Evolutionary conservation across 305 asterid genomes (phyloP).

Genomic region (Fraxinus dipetala): DNA sequence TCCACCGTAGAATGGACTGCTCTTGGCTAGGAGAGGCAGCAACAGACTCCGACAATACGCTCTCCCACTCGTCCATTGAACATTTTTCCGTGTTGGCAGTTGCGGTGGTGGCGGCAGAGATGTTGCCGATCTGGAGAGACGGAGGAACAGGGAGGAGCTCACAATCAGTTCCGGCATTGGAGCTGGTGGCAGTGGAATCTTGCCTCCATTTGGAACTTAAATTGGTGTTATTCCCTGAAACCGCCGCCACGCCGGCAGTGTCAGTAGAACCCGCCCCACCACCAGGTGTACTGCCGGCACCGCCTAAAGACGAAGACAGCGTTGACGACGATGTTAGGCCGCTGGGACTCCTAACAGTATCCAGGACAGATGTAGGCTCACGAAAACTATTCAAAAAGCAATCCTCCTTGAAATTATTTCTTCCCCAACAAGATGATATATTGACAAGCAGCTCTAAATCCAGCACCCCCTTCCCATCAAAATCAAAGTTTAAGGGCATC

Average conservation of each 20-base stretch:
- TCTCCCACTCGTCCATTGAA: conserved; percentile 72
- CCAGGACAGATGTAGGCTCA: conserved; percentile 84
- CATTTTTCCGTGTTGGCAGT: conserved; percentile 40
- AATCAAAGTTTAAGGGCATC: conserved; percentile 94
- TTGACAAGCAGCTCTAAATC: conserved; percentile 44
- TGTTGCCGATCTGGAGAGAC: conserved; percentile 38
- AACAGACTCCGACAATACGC: conserved; percentile 55
- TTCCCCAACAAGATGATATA: conserved; percentile 24
- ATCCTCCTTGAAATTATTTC: conserved; percentile 25
- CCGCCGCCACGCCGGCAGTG: conserved; percentile 58
- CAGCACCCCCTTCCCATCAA: conserved; percentile 87
- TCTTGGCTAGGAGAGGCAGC: conserved; percentile 60
- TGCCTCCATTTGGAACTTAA: conserved; percentile 58
- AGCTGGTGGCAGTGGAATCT: conserved; percentile 58
- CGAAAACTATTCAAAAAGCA: conserved; percentile 29
- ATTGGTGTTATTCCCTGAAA: conserved; percentile 39
- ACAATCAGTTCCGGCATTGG: conserved; percentile 53
- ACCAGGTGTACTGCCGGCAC: conserved; percentile 36
- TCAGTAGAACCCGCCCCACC: conserved; percentile 37
- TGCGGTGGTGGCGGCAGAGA: conserved; percentile 14
- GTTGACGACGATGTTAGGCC: conserved; percentile 66
- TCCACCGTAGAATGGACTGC: conserved; percentile 64
- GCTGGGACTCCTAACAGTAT: conserved; percentile 56
- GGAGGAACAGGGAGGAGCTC: conserved; percentile 46
- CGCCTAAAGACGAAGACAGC: conserved; percentile 61